phyloP scores from a whole-genome alignment of 2,329 filamentous ascomycete genomes.

The Celoporthe dispersa region DNA sequence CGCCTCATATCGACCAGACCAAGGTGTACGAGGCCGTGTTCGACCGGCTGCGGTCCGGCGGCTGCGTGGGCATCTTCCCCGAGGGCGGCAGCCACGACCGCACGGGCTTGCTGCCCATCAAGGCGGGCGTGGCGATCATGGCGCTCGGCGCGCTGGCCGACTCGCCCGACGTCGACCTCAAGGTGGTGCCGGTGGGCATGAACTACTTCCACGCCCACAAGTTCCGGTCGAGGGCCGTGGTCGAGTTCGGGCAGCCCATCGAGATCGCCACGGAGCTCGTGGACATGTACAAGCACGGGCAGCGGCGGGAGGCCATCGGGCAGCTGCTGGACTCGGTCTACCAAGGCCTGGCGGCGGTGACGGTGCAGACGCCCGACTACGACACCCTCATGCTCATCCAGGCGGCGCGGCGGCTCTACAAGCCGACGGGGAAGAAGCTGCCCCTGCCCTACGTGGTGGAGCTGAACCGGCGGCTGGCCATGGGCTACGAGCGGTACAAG shows the following conservation, averaged over 20 bases:
- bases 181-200: constrained; percentile 97
- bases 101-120: constrained; percentile 86
- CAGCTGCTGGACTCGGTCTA: constrained; percentile 85
- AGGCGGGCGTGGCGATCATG: constrained; percentile 98
- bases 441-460: constrained; percentile 92
- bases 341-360: constrained; percentile 82
- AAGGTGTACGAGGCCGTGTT: constrained; percentile 95
- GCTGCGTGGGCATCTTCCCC: constrained; percentile 95
- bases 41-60: constrained; percentile 76
- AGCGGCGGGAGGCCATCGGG: constrained; percentile 85
- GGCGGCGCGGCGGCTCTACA: constrained; percentile 90
- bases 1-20: constrained; percentile 92
- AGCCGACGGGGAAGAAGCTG: constrained; percentile 90
- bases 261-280: constrained; percentile 84
- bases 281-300: constrained; percentile 80
- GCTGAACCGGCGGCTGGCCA: constrained; percentile 86
- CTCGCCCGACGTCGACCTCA: constrained; percentile 83
- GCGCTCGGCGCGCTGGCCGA: constrained; percentile 86
- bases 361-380: constrained; percentile 90
- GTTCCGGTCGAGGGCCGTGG: constrained; percentile 91
- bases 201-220: constrained; percentile 99
- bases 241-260: constrained; percentile 91
- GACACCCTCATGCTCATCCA: constrained; percentile 97
- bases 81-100: constrained; percentile 96
- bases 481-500: constrained; percentile 92